Conservation (phyloP, 2,329 filamentous ascomycete genomes). For the Macrophomina phaseolina region DNA sequence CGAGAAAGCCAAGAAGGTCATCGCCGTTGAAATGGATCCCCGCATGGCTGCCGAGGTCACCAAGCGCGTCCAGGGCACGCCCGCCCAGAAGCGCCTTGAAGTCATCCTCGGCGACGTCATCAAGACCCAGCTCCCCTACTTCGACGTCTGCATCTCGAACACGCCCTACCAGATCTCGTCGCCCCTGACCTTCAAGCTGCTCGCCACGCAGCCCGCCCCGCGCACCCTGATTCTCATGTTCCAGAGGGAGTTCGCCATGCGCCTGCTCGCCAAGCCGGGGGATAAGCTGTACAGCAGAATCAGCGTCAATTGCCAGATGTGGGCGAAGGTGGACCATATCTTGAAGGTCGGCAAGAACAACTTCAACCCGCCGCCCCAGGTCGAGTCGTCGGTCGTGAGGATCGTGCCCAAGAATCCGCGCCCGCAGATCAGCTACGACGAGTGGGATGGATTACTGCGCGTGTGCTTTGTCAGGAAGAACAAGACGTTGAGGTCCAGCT, state of each 20-base stretch:
- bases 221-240: constrained; percentile 92
- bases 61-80: constrained; percentile 89
- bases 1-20: constrained; percentile 81
- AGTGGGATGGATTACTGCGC: constrained; percentile 89
- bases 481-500: constrained; percentile 82
- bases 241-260: constrained; percentile 91
- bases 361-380: constrained; percentile 91
- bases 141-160: constrained; percentile 84
- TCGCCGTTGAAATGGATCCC: constrained; percentile 91
- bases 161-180: constrained; percentile 83
- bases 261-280: constrained; percentile 84
- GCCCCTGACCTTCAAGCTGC: constrained; percentile 88
- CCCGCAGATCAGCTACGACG: constrained; percentile 89
- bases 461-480: constrained; percentile 89
- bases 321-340: constrained; percentile 72
- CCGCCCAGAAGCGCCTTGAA: constrained; percentile 81
- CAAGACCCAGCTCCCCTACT: constrained; percentile 77
- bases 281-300: constrained; percentile 91
- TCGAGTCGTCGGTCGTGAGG: constrained; percentile 88
- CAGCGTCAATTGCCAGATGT: constrained; percentile 93
- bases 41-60: constrained; percentile 96
- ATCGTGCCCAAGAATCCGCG: constrained; percentile 86
- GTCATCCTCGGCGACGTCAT: constrained; percentile 92
- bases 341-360: constrained; percentile 97
- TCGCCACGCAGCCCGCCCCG: constrained; percentile 81